Base-by-base conservation (phyloP, 805 yeast genomes). In the Monosporozyma yasuniensis region DNA sequence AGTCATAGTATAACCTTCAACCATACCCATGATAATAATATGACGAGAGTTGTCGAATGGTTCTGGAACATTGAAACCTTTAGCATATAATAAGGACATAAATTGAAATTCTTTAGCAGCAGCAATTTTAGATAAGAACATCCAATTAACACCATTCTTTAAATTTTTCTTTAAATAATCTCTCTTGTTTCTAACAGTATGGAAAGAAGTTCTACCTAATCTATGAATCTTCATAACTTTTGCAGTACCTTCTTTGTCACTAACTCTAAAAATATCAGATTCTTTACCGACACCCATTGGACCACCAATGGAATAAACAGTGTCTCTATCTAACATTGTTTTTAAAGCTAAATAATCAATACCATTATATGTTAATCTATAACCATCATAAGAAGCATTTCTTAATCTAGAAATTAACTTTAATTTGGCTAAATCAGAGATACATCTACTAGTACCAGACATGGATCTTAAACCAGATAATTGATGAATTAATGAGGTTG, bases 241-340 rank as follows among this genome's bases (percentile, higher is more conserved):
- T 48, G 79, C 77, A n/a, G 63, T 59, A 0, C 91, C 93, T 19
- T 76, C 62, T 11, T 75, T 71, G 60, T 84, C 90, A 50, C 83
- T 81, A 1, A 86, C 90, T 11, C 90, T 77, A 66, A 84, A 88
- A 60, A 93, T 90, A 70, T 93, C 99, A 2, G 97, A 89, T 68
- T 93, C 99, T 64, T 93, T 93, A 60, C 99, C 99, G 47, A 93
- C 96, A 52, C 98, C 99, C 57, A 91, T 89, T 9, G 84, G 86
- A 44, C 83, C 75, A 16, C 96, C 97, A 14, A 91, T 78, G 1
- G 91, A 83, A 59, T 82, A 82, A 9, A 93, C 63, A 0, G 87
- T 75, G 41, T 82, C 80, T 56, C 88, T 75, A 60, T 83, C 84
- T 54, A 85, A 72, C 81, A 93, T 79, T 8, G 95, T 77, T 66